These are phyloP conservation scores for Chlorella sp. DNA, from an alignment of 139 green algal species.

Conservation along the genomic window DNA sequence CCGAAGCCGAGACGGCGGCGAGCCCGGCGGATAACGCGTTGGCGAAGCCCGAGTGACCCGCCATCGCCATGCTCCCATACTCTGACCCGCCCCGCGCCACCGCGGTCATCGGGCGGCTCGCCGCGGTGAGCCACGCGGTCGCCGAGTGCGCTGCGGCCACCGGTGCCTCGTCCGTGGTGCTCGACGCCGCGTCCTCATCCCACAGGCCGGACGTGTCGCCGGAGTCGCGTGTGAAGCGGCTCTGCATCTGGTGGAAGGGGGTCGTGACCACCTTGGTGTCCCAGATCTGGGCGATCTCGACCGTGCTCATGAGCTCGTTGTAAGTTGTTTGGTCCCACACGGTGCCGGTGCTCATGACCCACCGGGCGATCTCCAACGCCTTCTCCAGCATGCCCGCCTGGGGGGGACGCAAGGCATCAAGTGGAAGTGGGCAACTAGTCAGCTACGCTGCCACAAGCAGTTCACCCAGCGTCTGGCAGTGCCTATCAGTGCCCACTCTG, in stretches of 20 bases:
- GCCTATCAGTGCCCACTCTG: too few species aligned
- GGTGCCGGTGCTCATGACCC: slow-evolving; percentile 20
- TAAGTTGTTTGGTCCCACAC: slow-evolving; percentile 29
- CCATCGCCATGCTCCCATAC: too few species aligned
- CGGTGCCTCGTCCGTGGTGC: neutral
- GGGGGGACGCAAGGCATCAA: too few species aligned
- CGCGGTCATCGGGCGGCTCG: neutral
- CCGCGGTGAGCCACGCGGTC: neutral
- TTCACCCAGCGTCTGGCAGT: too few species aligned
- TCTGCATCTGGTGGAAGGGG: neutral
- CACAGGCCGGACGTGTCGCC: too few species aligned
- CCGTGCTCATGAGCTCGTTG: slow-evolving; percentile 29
- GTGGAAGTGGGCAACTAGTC: too few species aligned
- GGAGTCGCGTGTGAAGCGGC: neutral
- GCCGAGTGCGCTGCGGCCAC: neutral
- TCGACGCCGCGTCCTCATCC: neutral
- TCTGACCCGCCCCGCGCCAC: neutral
- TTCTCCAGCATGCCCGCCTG: slow-evolving; percentile 42
- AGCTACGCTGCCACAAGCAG: too few species aligned
- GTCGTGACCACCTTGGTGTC: slow-evolving; percentile 18
- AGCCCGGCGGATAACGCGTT: too few species aligned
- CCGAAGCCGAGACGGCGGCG: too few species aligned
- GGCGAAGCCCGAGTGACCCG: too few species aligned
- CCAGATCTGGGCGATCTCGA: slow-evolving; percentile 33
- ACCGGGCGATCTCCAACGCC: slow-evolving; percentile 35